Evolutionary conservation across 176 grass and related monocot species (phyloP).

Genomic region (Zoysia pacifica): DNA sequence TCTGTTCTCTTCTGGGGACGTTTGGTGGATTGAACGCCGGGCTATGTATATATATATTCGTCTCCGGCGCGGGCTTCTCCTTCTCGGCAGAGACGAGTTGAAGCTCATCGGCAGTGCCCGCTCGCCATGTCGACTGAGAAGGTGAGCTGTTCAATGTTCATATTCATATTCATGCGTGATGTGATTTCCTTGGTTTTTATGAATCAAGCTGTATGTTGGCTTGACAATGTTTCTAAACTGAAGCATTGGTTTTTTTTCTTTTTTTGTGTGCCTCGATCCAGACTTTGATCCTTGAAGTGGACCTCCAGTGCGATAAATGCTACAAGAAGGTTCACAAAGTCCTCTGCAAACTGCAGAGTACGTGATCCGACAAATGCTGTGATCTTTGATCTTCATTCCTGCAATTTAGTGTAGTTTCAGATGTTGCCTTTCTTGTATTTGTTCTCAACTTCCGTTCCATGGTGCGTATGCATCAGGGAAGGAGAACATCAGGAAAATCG

Average conservation of each 20-base stretch:
- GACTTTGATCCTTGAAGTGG: slow-evolving; percentile 43
- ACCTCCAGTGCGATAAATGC: slow-evolving; percentile 54
- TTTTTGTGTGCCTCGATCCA: slow-evolving; percentile 10
- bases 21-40: not conserved
- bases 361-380: slow-evolving; percentile 7
- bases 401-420: not conserved
- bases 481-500: slow-evolving; percentile 41
- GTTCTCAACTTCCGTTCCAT: not conserved
- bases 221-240: not conserved
- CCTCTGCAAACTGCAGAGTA: slow-evolving; percentile 47
- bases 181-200: not conserved
- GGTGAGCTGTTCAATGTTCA: slow-evolving; percentile 20
- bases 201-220: not conserved
- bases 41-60: slow-evolving; percentile 15
- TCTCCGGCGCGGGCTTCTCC: not conserved
- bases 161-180: not conserved
- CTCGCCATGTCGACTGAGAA: slow-evolving; percentile 32
- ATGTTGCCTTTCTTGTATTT: not conserved
- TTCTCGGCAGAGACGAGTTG: slow-evolving; percentile 18
- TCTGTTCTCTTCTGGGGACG: not conserved
- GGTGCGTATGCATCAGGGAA: slow-evolving; percentile 27
- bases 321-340: slow-evolving; percentile 55
- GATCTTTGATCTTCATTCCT: slow-evolving; percentile 17
- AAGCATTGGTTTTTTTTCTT: not conserved
- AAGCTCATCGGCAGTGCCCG: not conserved